Conservation (phyloP, 2,329 filamentous ascomycete species). For the Colletotrichum sp. region DNA sequence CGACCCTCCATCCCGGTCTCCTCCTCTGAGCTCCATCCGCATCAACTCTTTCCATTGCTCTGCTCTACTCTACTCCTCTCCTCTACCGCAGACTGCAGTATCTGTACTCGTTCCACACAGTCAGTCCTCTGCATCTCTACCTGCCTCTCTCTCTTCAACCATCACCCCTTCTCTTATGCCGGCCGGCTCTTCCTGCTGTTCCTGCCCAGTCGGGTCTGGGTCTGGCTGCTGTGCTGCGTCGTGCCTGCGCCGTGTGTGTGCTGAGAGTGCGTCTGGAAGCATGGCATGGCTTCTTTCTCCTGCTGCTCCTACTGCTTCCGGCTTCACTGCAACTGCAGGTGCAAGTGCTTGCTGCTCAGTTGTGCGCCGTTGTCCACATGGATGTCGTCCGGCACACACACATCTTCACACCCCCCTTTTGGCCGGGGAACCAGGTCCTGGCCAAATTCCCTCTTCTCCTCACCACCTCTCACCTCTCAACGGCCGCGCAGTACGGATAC, state of each 20-base stretch:
- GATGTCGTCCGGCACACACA: neutral
- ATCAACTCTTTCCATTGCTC: neutral
- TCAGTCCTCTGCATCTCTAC: neutral
- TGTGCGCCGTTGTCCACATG: conserved; percentile 12
- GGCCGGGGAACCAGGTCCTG: conserved; percentile 6
- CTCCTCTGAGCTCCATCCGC: neutral
- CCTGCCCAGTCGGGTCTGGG: neutral
- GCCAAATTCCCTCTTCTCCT: neutral
- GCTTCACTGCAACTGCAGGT: conserved; percentile 15
- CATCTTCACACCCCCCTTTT: neutral
- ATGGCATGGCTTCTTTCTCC: neutral
- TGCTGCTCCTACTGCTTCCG: neutral
- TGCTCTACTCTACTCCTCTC: neutral
- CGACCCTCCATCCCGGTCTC: neutral
- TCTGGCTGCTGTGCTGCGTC: conserved; percentile 4
- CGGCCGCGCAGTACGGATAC: neutral
- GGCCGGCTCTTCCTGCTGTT: neutral
- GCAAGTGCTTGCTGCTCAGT: conserved; percentile 5
- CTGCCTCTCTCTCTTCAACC: neutral
- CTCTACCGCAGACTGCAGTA: neutral
- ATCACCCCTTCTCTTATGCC: neutral
- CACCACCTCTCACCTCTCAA: neutral
- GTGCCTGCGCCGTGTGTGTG: conserved; percentile 14
- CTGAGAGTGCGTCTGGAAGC: neutral
- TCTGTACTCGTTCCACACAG: neutral